A percentile compares a stretch with the other conserved stretches of the same genome.
phyloP scores from a whole-genome alignment of 345 rosid species.

The Melastoma malabathricum region DNA sequence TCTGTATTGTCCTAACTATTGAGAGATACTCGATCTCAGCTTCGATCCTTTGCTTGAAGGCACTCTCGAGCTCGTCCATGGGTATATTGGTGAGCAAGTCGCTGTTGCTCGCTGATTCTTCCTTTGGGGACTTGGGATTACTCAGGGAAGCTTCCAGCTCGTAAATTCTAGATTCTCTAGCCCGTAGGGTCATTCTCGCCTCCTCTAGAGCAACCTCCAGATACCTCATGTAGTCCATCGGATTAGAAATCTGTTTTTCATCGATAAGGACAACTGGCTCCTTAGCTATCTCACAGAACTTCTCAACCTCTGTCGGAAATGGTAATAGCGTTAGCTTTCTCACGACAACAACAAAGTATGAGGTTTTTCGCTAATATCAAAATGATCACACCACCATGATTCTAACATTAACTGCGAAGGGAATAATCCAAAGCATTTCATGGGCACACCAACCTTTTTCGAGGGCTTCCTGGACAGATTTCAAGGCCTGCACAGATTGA shows the following conservation, averaged over 20 bases:
- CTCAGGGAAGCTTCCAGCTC: conserved; percentile 37
- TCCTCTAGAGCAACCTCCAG: conserved; percentile 43
- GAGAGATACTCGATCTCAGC: conserved; percentile 63
- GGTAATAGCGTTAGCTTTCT: not conserved
- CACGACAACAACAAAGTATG: not conserved
- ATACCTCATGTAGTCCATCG: conserved; percentile 33
- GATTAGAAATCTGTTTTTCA: conserved; percentile 33
- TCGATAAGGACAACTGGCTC: conserved; percentile 10
- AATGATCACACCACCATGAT: too few relatives aligned
- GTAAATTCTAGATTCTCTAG: conserved; percentile 40
- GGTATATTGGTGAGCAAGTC: not conserved
- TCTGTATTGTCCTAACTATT: conserved; percentile 26
- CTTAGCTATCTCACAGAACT: conserved; percentile 48
- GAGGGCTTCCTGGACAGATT: conserved; percentile 61
- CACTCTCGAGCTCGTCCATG: conserved; percentile 38
- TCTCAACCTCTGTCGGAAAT: conserved; percentile 40
- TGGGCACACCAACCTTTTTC: conserved; percentile 36
- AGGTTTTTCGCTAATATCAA: too few relatives aligned
- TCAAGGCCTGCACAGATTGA: conserved; percentile 40
- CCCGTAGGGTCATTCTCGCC: conserved; percentile 24
- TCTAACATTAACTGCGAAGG: too few relatives aligned
- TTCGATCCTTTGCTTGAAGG: conserved; percentile 61
- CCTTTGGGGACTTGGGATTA: conserved; percentile 14
- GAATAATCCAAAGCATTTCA: too few relatives aligned
- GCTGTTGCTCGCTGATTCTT: conserved; percentile 17